Evolutionary conservation across 1,139 yeast species (phyloP).

Genomic region (Pichia sp.): DNA sequence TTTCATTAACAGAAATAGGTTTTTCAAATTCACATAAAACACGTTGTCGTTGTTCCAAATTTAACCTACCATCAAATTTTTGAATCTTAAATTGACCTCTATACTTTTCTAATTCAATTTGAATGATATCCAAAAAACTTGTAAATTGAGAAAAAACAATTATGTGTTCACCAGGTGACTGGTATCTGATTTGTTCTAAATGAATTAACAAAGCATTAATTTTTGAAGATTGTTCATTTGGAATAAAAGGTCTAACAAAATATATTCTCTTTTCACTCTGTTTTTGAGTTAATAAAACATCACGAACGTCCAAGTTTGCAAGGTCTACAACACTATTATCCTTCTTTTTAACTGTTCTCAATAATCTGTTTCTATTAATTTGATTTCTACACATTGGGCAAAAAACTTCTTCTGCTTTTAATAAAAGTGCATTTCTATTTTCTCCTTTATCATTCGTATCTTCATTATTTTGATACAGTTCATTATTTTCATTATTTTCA

Average conservation of each 20-base stretch:
- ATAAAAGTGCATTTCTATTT: background rate
- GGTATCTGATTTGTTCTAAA: constrained; percentile 45
- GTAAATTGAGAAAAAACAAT: constrained; percentile 93
- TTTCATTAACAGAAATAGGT: constrained; percentile 22
- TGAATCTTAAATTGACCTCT: constrained; percentile 42
- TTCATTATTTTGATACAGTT: too few relatives aligned
- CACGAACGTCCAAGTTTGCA: constrained; percentile 6
- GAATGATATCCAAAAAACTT: constrained; percentile 70
- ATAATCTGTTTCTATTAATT: constrained; percentile 40
- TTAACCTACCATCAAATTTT: constrained; percentile 79
- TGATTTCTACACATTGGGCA: constrained; percentile 59
- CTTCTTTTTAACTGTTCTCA: constrained; percentile 30
- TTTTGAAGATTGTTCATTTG: constrained; percentile 61
- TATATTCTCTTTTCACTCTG: constrained; percentile 20
- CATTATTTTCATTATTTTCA: background rate
- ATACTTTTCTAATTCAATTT: constrained; percentile 48
- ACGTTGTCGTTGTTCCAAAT: constrained; percentile 57
- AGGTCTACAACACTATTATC: constrained; percentile 1
- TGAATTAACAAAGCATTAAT: constrained; percentile 63
- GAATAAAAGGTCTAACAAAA: constrained; percentile 38
- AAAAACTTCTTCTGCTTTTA: constrained; percentile 24
- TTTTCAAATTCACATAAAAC: constrained; percentile 50
- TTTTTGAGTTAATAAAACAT: constrained; percentile 15
- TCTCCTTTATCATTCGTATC: background rate
- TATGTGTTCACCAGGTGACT: constrained; percentile 60